A percentile compares a stretch with the other conserved stretches of the same genome.
Conservation (phyloP, 139 green algal species). For the Yamagishiella unicocca region DNA sequence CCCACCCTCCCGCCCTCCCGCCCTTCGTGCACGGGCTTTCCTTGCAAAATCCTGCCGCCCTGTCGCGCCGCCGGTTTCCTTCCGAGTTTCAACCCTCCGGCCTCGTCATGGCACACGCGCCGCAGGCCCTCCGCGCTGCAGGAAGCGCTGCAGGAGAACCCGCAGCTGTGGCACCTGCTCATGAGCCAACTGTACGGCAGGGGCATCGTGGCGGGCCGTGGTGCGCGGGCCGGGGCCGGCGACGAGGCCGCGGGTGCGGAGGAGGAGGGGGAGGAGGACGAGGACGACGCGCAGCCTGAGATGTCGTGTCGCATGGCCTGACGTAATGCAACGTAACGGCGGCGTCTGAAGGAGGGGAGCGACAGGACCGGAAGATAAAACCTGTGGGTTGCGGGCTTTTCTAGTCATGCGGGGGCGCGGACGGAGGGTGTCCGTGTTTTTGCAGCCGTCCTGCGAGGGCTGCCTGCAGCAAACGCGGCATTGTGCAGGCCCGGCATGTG, state of each 20-base stretch:
- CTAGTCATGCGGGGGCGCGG: too few species aligned
- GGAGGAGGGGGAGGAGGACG: conserved; percentile 42
- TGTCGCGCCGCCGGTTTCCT: conserved; percentile 6
- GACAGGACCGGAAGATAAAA: not conserved
- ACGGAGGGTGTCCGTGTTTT: too few species aligned
- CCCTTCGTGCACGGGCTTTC: not conserved
- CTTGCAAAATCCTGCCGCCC: not conserved
- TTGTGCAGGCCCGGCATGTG: too few species aligned
- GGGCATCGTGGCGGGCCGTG: not conserved
- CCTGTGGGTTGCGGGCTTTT: not conserved
- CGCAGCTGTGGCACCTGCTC: conserved; percentile 57
- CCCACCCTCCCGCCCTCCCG: not conserved
- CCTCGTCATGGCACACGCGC: too few species aligned
- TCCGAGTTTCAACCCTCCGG: not conserved
- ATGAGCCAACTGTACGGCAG: conserved; percentile 59
- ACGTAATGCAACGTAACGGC: too few species aligned
- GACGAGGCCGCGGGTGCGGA: not conserved
- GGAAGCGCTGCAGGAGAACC: conserved; percentile 66
- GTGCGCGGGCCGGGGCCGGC: not conserved
- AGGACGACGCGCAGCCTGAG: conserved; percentile 23
- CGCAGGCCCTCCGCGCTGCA: conserved; percentile 28
- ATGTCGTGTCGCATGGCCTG: conserved; percentile 51
- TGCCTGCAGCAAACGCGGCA: too few species aligned
- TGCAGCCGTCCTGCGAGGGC: too few species aligned
- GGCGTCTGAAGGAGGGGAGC: too few species aligned